A percentile compares a stretch with the other conserved stretches of the same genome.
These are phyloP conservation scores for Misopates orontium DNA, from an alignment of 257 asterid species.

Conservation along the genomic window DNA sequence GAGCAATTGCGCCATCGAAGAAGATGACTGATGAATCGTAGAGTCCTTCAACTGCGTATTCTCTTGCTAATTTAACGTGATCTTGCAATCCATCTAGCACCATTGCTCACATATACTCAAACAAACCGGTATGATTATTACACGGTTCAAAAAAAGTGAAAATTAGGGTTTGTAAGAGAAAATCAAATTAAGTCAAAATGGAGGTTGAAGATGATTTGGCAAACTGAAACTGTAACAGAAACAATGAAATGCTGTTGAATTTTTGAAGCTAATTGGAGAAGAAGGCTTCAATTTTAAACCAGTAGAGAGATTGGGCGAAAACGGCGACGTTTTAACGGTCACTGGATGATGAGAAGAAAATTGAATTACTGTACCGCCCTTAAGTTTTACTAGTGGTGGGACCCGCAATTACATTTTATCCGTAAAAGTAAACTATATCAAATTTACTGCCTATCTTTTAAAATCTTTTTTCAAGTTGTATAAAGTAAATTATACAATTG, in stretches of 20 bases:
- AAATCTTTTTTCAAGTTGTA: background rate
- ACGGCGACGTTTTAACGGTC: constrained; percentile 67
- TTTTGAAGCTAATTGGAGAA: constrained; percentile 30
- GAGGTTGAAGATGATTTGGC: background rate
- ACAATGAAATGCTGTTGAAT: constrained; percentile 23
- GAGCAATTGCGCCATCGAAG: constrained; percentile 98
- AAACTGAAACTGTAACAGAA: constrained; percentile 22
- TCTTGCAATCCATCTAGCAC: constrained; percentile 84
- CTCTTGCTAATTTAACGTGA: constrained; percentile 89
- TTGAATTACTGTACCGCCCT: too few relatives aligned
- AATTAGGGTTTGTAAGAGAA: constrained; percentile 29
- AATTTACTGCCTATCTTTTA: constrained; percentile 11
- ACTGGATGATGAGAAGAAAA: constrained; percentile 23
- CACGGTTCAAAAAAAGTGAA: constrained; percentile 22
- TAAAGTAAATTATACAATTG: too few relatives aligned
- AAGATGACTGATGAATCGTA: constrained; percentile 85
- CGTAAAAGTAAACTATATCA: too few relatives aligned
- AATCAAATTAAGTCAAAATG: constrained; percentile 10
- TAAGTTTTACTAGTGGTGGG: too few relatives aligned
- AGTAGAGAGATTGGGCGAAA: constrained; percentile 21
- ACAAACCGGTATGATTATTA: background rate
- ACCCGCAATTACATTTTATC: too few relatives aligned
- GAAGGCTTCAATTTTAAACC: constrained; percentile 31
- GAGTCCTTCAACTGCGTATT: constrained; percentile 90
- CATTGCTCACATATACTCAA: constrained; percentile 40